Conservation (phyloP, 208 protist genomes). For the Trypanosoma cruzi region DNA sequence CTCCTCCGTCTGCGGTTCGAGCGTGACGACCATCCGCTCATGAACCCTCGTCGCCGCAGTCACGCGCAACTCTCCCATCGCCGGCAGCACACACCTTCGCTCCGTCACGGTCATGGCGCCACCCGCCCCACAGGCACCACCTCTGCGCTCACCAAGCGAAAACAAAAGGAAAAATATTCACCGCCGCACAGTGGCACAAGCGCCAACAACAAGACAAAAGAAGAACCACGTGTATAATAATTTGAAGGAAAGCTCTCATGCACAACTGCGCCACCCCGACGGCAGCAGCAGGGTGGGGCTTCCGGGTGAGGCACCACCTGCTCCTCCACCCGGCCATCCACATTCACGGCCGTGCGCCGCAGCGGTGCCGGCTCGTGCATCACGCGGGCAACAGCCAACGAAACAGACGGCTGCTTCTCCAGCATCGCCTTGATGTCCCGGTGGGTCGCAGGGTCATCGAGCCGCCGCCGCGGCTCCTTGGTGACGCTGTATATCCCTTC, state of each 20-base stretch:
- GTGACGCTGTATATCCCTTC: constrained; percentile 75
- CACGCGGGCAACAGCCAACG: constrained; percentile 66
- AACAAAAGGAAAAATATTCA: background rate
- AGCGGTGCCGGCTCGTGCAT: constrained; percentile 70
- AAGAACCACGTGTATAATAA: background rate
- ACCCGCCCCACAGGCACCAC: background rate
- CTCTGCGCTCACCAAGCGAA: background rate
- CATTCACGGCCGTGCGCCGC: constrained; percentile 37
- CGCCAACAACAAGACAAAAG: background rate
- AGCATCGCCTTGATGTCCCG: constrained; percentile 61
- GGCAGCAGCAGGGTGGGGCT: constrained; percentile 46
- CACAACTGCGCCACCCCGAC: constrained; percentile 63
- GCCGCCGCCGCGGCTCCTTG: constrained; percentile 50
- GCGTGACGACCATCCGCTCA: constrained; percentile 31
- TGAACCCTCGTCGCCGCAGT: constrained; percentile 24
- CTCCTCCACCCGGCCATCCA: constrained; percentile 43
- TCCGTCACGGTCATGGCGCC: constrained; percentile 31
- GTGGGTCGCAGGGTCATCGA: constrained; percentile 57
- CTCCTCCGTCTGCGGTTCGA: constrained; percentile 25
- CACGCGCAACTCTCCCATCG: constrained; percentile 62
- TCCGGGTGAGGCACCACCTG: constrained; percentile 51
- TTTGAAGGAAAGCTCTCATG: constrained; percentile 25
- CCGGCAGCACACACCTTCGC: constrained; percentile 44
- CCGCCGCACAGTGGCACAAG: background rate
- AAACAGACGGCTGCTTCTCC: constrained; percentile 51